phyloP scores from a whole-genome alignment of 352 stramenopile genomes.

The Phytophthora pisi region DNA sequence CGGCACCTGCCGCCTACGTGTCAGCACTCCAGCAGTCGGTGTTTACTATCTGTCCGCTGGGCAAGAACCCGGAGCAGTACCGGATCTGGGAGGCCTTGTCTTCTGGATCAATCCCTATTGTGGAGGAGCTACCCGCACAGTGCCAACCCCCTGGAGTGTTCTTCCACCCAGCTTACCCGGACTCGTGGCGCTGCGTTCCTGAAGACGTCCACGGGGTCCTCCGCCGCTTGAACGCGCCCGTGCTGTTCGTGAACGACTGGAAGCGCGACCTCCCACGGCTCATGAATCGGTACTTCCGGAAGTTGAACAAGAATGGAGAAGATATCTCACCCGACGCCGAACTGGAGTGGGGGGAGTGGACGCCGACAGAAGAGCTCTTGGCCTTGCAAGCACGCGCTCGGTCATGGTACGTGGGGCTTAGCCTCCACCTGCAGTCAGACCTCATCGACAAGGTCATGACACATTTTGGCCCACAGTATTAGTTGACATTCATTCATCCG shows the following conservation, averaged over 20 bases:
- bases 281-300: conserved; percentile 42
- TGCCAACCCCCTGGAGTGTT: conserved; percentile 52
- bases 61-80: conserved; percentile 75
- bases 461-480: conserved; percentile 31
- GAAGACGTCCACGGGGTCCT: conserved; percentile 64
- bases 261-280: conserved; percentile 51
- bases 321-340: conserved; percentile 1
- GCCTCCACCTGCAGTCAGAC: conserved; percentile 54
- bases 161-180: conserved; percentile 64
- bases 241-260: conserved; percentile 68
- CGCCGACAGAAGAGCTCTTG: conserved; percentile 38
- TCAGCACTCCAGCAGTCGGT: conserved; percentile 60
- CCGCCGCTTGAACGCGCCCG: conserved; percentile 51
- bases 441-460: conserved; percentile 45
- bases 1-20: conserved; percentile 54
- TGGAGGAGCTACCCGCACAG: conserved; percentile 53
- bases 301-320: conserved; percentile 8
- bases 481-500: background rate
- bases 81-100: conserved; percentile 73
- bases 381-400: conserved; percentile 39
- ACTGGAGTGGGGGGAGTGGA: conserved; percentile 28
- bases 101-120: conserved; percentile 65
- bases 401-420: conserved; percentile 46
- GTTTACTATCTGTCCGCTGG: conserved; percentile 66
- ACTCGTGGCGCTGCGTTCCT: conserved; percentile 57